Evolutionary conservation across 768 basidiomycete genomes (phyloP), one percentile per base, ranked within the genome.

Genomic region (Imleria badia): DNA sequence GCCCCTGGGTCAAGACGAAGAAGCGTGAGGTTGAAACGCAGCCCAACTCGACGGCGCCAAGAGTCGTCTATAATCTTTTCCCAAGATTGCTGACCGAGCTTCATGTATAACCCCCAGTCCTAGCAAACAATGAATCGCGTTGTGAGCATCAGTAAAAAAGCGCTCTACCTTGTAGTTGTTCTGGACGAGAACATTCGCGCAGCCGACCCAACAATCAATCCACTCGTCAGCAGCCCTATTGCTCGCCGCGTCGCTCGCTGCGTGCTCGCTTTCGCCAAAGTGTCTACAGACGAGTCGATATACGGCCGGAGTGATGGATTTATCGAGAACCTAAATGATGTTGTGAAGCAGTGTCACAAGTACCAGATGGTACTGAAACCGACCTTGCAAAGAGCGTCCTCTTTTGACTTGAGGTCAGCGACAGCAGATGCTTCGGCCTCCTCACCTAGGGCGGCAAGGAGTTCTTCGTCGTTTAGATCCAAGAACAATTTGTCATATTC

Each of bases 161-260:
- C 69, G 30, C 17, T 22, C 19, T 50, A 84, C 83, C 62, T 72
- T 71, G 52, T 73, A 55, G 20, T 73, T 66, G 52, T 82, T 81
- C 58, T 80, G 79, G 7, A 87, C 78, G 15, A 85, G 62, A 17
- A 91, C 77, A 51, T 77, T 76, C 1, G 82, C 83, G 60, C 86
- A 91, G 6, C 84, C 82, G 8, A 88, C 75, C 89, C 90, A 94
- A 60, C 85, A 86, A 51, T 83, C 80, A 31, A 90, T 76, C 76
- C 89, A 82, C 26, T 69, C 64, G 60, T 83, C 81, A 26, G 83
- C 77, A 46, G 80, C 78, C 29, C 55, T 55, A 10, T 58, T 44
- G 45, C 67, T 60, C 51, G 59, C 52, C 45, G 67, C 60, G 20
- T 60, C 60, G 11, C 45, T 53, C 49, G 50, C 59, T 15, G 52